Conservation (phyloP, 2,329 filamentous ascomycete species). For the Daldinia sp. region DNA sequence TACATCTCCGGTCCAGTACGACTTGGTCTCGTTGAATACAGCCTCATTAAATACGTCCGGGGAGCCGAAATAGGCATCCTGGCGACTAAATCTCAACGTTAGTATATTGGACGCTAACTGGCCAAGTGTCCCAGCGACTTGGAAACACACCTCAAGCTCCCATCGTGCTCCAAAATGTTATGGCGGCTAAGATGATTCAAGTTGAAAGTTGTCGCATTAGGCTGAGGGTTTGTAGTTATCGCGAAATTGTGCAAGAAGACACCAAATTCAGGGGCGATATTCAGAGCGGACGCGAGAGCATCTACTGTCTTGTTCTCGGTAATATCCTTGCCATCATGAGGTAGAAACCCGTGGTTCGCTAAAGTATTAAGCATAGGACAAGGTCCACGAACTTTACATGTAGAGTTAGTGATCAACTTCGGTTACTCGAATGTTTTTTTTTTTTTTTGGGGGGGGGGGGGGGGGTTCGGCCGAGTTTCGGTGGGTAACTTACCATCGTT, state of each 20-base stretch:
- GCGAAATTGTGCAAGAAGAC: slow-evolving; percentile 20
- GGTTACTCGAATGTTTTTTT: background rate
- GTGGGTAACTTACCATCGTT: slow-evolving; percentile 22
- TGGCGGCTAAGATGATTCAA: slow-evolving; percentile 34
- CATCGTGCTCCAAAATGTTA: slow-evolving; percentile 39
- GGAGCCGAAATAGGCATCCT: slow-evolving; percentile 31
- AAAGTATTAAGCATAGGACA: slow-evolving; percentile 39
- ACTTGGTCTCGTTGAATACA: slow-evolving; percentile 36
- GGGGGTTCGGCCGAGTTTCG: background rate
- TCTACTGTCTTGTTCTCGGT: slow-evolving; percentile 22
- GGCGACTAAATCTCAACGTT: slow-evolving; percentile 14
- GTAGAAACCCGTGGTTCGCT: slow-evolving; percentile 38
- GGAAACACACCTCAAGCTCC: slow-evolving; percentile 33
- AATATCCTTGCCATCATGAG: slow-evolving; percentile 34
- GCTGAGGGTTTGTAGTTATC: slow-evolving; percentile 26
- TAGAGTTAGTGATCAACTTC: slow-evolving; percentile 11
- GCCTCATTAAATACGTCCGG: slow-evolving; percentile 30
- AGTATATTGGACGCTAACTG: background rate
- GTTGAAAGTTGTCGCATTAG: slow-evolving; percentile 32
- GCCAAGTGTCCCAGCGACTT: background rate
- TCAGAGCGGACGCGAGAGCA: slow-evolving; percentile 27
- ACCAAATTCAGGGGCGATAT: slow-evolving; percentile 15
- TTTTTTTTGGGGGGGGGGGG: too few relatives aligned
- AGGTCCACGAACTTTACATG: slow-evolving; percentile 29
- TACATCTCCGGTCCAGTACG: slow-evolving; percentile 33